phyloP scores from a whole-genome alignment of 352 stramenopile genomes.

The Poterioochromonas sp. region DNA sequence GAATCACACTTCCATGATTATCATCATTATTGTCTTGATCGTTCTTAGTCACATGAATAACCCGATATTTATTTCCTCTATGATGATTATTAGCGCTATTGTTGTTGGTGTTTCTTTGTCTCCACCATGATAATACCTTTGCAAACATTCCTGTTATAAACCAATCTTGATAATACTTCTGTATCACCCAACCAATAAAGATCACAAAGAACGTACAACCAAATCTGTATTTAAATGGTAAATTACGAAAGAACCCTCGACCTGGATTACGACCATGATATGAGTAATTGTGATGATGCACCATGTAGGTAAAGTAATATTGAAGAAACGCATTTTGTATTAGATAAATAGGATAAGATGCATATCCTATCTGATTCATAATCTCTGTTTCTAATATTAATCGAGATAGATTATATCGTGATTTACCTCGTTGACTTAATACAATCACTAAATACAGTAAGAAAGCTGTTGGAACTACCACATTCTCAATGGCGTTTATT shows the following conservation, averaged over 20 bases:
- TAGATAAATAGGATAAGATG: background rate
- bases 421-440: background rate
- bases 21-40: too few relatives aligned
- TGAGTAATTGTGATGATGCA: background rate
- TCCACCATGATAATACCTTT: background rate
- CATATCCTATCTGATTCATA: background rate
- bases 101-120: background rate
- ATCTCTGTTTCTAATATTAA: background rate
- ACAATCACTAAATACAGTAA: background rate
- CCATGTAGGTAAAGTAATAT: background rate
- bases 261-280: background rate
- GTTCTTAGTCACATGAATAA: too few relatives aligned
- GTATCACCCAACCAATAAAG: background rate
- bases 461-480: background rate
- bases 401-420: background rate
- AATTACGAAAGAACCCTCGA: background rate
- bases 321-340: background rate
- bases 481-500: background rate
- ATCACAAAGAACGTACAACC: background rate
- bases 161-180: background rate
- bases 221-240: background rate
- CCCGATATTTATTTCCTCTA: too few relatives aligned
- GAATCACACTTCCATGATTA: too few relatives aligned
- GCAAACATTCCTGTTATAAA: background rate
- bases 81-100: too few relatives aligned